Base-by-base conservation (phyloP, 2,329 filamentous ascomycete species). In the Stagonosporopsis tanaceti region DNA sequence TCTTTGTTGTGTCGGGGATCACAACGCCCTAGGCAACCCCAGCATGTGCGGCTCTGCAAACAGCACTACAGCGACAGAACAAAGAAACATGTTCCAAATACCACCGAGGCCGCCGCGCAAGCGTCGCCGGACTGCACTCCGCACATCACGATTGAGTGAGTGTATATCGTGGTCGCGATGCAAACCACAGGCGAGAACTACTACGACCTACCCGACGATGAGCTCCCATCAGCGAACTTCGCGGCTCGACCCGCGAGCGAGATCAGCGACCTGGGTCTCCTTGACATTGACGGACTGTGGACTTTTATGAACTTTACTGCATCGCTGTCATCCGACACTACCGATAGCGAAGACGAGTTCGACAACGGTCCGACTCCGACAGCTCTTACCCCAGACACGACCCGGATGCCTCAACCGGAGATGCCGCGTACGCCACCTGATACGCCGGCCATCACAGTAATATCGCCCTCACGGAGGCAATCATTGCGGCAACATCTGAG, bases 141-240 rank as follows among this genome's bases (percentile, higher is more conserved):
- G 54, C 39, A 24, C 14, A 40, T 27, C 25, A 39, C 48, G 32
- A 57, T 57, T 57, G 54, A 57, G 25, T 14, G 20, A 57, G 25
- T 14, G 20, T 17, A 11, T 15, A 53, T 20, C 4, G 25, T 25
- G 6, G 12, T 39, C 22, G 30, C 24, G 41, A 64, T 66, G 61
- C 53, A 53, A 40, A 53, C 59, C 15, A 30, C 17, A 24, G 60
- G 50, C 6, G 47, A 64, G 9, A 57, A 69, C 25, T 67, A 70
- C 48, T 68, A 68, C 34, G 66, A 70, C 41, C 62, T 68, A 37
- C 59, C 64, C 8, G 27, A 56, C 22, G 63, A 70, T 17, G 47
- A 63, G 41, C 37, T 70, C 32, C 67, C 67, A 6, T 60, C 60
- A 41, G 57, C 67, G 6, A 70, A 70, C 48, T 68, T 70, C 53